phyloP scores from a whole-genome alignment of 2,329 filamentous ascomycete species.

The Plenodomus biglobosus region DNA sequence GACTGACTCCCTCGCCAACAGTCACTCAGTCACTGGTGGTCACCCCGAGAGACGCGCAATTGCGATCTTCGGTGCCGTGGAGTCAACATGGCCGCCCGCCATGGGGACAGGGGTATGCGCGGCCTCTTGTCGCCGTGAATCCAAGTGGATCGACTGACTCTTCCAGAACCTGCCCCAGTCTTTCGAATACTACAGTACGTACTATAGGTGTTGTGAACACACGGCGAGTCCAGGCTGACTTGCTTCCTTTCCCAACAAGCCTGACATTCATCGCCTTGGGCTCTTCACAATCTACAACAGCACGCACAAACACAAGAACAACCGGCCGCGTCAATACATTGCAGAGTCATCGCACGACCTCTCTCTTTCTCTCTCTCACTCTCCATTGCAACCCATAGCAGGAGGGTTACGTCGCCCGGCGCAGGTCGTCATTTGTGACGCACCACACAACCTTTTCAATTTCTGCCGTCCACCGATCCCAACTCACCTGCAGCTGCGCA shows the following conservation, averaged over 20 bases:
- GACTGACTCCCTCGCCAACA: neutral
- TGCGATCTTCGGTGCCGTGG: constrained; percentile 30
- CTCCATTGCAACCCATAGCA: too few relatives aligned
- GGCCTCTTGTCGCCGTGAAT: constrained; percentile 27
- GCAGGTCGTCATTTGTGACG: constrained; percentile 8
- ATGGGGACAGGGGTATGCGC: constrained; percentile 20
- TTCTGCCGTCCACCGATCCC: constrained; percentile 11
- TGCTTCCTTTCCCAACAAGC: constrained; percentile 21
- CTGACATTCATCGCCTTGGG: constrained; percentile 3
- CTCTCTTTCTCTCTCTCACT: too few relatives aligned
- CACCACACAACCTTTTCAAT: constrained; percentile 6
- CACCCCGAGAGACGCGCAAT: constrained; percentile 29
- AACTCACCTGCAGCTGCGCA: constrained; percentile 18
- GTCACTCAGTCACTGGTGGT: neutral
- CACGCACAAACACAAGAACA: neutral
- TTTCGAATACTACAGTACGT: too few relatives aligned
- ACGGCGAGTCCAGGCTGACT: constrained; percentile 5
- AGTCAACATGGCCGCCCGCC: constrained; percentile 9
- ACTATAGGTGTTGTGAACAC: too few relatives aligned
- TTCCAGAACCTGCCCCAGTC: too few relatives aligned
- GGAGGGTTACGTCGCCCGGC: too few relatives aligned
- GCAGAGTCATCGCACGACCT: neutral
- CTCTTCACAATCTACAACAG: neutral
- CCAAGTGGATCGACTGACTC: constrained; percentile 19
- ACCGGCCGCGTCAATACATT: neutral